Conservation (phyloP, 345 rosid genomes). For the Xanthoceras sorbifolium region DNA sequence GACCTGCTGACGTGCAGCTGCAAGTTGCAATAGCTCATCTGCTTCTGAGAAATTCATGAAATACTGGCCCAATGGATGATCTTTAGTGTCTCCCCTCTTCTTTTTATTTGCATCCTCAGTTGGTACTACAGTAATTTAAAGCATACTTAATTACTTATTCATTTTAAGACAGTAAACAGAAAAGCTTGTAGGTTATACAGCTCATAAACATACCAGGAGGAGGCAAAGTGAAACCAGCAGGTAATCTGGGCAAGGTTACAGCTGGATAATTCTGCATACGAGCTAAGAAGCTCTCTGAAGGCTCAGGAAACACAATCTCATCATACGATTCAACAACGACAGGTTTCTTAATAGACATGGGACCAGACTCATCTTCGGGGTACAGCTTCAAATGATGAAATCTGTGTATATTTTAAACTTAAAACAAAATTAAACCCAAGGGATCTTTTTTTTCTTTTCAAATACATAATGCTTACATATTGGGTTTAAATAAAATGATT, state of each 20-base stretch:
- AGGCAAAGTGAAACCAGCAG: constrained; percentile 57
- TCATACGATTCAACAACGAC: constrained; percentile 67
- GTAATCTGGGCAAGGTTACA: constrained; percentile 59
- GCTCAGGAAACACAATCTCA: constrained; percentile 73
- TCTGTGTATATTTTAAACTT: constrained; percentile 33
- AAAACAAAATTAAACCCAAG: not conserved
- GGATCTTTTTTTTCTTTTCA: not conserved
- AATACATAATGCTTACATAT: not conserved
- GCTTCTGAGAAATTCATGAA: constrained; percentile 72
- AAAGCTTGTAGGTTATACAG: not conserved
- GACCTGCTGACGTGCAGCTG: constrained; percentile 79
- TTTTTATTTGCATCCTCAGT: constrained; percentile 42
- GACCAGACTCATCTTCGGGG: constrained; percentile 64
- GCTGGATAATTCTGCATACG: constrained; percentile 73
- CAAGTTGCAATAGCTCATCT: constrained; percentile 67
- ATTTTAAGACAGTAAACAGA: constrained; percentile 16
- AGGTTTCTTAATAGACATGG: constrained; percentile 68
- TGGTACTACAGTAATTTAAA: constrained; percentile 35
- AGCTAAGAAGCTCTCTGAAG: constrained; percentile 58
- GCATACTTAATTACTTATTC: constrained; percentile 11
- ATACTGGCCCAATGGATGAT: constrained; percentile 55
- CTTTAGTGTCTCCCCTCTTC: constrained; percentile 67
- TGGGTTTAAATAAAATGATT: not conserved
- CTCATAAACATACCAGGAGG: constrained; percentile 46
- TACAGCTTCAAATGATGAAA: constrained; percentile 65